A percentile compares a stretch with the other conserved stretches of the same genome.
Conservation (phyloP, 1,284 basidiomycete genomes). For the Leccinum griseonigrum region DNA sequence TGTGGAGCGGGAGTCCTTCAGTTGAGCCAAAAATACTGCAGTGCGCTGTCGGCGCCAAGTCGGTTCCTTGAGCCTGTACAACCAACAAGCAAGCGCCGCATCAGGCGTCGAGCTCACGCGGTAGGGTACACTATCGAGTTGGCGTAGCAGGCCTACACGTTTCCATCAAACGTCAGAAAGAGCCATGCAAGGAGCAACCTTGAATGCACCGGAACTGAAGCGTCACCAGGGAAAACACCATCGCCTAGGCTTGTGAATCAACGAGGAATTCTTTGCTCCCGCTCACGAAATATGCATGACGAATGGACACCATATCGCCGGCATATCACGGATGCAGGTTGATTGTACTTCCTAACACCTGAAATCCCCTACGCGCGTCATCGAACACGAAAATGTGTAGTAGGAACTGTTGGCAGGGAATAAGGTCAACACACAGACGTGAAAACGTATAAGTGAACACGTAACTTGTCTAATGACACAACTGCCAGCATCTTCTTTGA, state of each 20-base stretch:
- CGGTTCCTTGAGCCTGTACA: slow-evolving; percentile 24
- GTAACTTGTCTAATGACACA: slow-evolving; percentile 41
- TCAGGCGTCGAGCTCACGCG: slow-evolving; percentile 44
- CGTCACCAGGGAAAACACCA: slow-evolving; percentile 50
- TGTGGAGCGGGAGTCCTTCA: slow-evolving; percentile 16
- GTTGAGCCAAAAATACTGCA: slow-evolving; percentile 26
- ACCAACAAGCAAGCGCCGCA: slow-evolving; percentile 47
- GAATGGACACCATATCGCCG: slow-evolving; percentile 27
- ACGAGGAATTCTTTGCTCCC: slow-evolving; percentile 52
- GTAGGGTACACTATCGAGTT: slow-evolving; percentile 17
- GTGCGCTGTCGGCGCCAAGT: slow-evolving; percentile 18
- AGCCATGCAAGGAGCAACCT: not conserved
- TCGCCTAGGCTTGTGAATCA: slow-evolving; percentile 38
- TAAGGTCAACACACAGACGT: not conserved
- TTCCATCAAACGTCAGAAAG: slow-evolving; percentile 1
- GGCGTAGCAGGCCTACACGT: slow-evolving; percentile 20
- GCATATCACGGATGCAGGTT: slow-evolving; percentile 46
- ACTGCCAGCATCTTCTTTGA: slow-evolving; percentile 44
- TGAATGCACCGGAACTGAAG: slow-evolving; percentile 47
- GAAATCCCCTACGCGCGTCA: slow-evolving; percentile 36
- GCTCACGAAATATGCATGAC: slow-evolving; percentile 34
- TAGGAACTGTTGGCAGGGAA: slow-evolving; percentile 24
- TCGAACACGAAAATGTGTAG: slow-evolving; percentile 48
- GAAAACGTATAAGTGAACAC: not conserved
- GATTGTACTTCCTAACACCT: slow-evolving; percentile 38